phyloP scores from a whole-genome alignment of 108 stramenopile genomes.

The Mediolabrus comicus region DNA sequence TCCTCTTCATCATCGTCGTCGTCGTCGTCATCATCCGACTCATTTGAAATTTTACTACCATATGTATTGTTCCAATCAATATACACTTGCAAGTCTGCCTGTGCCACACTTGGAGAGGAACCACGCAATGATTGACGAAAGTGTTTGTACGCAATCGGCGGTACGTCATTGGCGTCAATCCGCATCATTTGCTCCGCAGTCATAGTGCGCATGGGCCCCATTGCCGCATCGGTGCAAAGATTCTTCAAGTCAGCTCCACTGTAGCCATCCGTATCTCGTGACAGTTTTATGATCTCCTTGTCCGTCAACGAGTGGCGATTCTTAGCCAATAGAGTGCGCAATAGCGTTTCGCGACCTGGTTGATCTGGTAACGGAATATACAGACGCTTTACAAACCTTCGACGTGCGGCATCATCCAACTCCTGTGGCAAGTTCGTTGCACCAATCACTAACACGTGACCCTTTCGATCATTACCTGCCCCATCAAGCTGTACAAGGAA shows the following conservation, averaged over 20 bases:
- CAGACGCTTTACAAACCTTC: slow-evolving; percentile 88
- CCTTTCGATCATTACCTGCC: slow-evolving; percentile 72
- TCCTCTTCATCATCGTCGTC: slow-evolving; percentile 16
- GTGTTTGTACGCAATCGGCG: slow-evolving; percentile 88
- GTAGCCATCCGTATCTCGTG: slow-evolving; percentile 85
- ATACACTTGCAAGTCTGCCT: slow-evolving; percentile 74
- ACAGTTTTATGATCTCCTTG: slow-evolving; percentile 67
- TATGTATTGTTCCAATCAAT: slow-evolving; percentile 62
- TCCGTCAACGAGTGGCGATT: slow-evolving; percentile 77
- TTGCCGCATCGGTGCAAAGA: slow-evolving; percentile 92
- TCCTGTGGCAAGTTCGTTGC: slow-evolving; percentile 99
- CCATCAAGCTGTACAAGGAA: slow-evolving; percentile 95
- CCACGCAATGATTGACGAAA: slow-evolving; percentile 76
- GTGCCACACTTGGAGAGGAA: slow-evolving; percentile 88
- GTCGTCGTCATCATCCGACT: neutral
- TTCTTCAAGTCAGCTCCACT: slow-evolving; percentile 93
- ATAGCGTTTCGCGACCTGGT: slow-evolving; percentile 68
- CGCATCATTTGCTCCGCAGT: neutral
- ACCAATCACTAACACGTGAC: slow-evolving; percentile 94
- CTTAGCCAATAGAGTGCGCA: slow-evolving; percentile 79
- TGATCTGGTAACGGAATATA: slow-evolving; percentile 96
- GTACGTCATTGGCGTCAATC: slow-evolving; percentile 72
- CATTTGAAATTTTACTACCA: neutral
- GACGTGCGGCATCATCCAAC: slow-evolving; percentile 98
- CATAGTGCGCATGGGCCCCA: slow-evolving; percentile 87